Conservation (phyloP, 2,329 filamentous ascomycete species). For the Pseudopyrenochaeta lycopersici region DNA sequence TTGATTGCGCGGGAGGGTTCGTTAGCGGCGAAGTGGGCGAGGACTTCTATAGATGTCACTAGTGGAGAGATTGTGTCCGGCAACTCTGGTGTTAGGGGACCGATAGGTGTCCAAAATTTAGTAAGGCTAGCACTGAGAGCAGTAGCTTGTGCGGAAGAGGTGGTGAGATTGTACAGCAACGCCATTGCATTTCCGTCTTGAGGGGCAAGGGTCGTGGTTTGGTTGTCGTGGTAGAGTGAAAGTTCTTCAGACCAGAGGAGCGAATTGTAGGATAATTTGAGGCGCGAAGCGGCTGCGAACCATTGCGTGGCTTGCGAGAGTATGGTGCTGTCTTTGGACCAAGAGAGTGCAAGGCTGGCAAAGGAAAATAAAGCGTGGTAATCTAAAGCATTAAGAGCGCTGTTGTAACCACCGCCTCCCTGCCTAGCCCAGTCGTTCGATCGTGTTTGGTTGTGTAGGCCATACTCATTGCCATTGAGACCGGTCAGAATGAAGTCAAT, state of each 20-base stretch:
- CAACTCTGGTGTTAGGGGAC: constrained; percentile 44
- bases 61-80: constrained; percentile 51
- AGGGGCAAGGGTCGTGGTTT: constrained; percentile 25
- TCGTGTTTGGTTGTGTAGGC: constrained; percentile 24
- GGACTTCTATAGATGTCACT: constrained; percentile 46
- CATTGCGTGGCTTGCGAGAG: constrained; percentile 9
- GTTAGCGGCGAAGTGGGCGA: constrained; percentile 39
- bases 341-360: constrained; percentile 21
- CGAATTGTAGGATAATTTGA: constrained; percentile 18
- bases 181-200: constrained; percentile 36
- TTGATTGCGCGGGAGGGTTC: constrained; percentile 34
- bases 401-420: constrained; percentile 41
- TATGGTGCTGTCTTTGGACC: constrained; percentile 4
- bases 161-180: constrained; percentile 32
- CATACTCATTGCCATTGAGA: constrained; percentile 13
- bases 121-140: constrained; percentile 24
- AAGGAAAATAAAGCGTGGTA: constrained; percentile 38
- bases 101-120: constrained; percentile 38
- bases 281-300: constrained; percentile 8
- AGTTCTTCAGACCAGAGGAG: constrained; percentile 12
- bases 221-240: constrained; percentile 26
- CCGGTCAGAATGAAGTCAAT: constrained; percentile 21
- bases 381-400: constrained; percentile 43
- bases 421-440: constrained; percentile 44
- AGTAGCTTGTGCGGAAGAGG: constrained; percentile 12